A percentile compares a stretch with the other conserved stretches of the same genome.
These are phyloP conservation scores for Cladosporium sp. DNA, from an alignment of 2,329 filamentous ascomycete species.

Conservation along the genomic window DNA sequence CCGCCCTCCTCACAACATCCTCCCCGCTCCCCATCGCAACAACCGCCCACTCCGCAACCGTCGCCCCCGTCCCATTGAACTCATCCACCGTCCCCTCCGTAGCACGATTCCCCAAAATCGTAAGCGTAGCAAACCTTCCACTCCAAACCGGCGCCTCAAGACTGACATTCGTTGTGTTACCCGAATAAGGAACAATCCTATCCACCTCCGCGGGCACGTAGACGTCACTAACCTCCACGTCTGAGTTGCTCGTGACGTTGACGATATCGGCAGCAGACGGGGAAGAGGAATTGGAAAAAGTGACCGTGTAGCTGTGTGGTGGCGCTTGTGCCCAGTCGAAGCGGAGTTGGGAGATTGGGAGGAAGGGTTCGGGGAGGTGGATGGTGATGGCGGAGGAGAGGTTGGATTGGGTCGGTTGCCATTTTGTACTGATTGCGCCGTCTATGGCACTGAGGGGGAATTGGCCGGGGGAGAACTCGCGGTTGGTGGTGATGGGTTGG, in stretches of 20 bases:
- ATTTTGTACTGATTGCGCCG: conserved; percentile 60
- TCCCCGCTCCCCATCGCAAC: conserved; percentile 16
- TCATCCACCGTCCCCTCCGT: conserved; percentile 24
- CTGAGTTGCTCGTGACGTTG: conserved; percentile 20
- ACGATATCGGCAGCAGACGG: conserved; percentile 19
- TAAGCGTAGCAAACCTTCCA: conserved; percentile 43
- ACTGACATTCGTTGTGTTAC: conserved; percentile 44
- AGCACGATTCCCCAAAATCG: conserved; percentile 45
- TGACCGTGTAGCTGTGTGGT: conserved; percentile 49
- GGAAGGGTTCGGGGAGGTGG: conserved; percentile 38
- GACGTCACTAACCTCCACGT: conserved; percentile 38
- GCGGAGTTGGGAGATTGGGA: conserved; percentile 45
- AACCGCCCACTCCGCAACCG: conserved; percentile 47
- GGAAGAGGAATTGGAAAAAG: conserved; percentile 49
- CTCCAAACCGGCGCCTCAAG: conserved; percentile 37
- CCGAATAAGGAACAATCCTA: conserved; percentile 37
- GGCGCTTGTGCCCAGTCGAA: conserved; percentile 59
- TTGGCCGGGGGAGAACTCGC: conserved; percentile 56
- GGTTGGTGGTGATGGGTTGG: conserved; percentile 42
- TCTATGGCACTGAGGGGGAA: conserved; percentile 65
- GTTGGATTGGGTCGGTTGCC: conserved; percentile 55
- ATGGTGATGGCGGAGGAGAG: conserved; percentile 53
- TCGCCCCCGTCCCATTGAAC: conserved; percentile 40
- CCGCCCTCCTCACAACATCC: conserved; percentile 3
- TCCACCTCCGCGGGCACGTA: conserved; percentile 34